These are phyloP conservation scores for Fusarium irregulare DNA, from an alignment of 2,329 filamentous ascomycete genomes.

Conservation along the genomic window DNA sequence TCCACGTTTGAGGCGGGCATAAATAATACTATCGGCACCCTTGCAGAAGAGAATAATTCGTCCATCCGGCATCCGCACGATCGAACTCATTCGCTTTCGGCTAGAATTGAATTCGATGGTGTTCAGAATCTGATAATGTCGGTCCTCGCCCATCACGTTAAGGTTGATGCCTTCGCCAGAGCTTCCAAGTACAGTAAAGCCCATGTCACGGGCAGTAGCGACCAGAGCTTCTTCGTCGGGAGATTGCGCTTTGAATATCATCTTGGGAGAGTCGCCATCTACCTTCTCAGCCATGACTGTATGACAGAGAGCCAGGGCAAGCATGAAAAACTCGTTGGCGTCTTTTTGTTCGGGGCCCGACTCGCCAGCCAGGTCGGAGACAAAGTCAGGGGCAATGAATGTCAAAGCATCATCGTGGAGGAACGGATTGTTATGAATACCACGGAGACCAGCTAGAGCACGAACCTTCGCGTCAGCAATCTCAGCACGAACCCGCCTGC, in stretches of 20 bases:
- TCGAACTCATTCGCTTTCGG: slow-evolving; percentile 97
- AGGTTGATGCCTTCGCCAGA: slow-evolving; percentile 83
- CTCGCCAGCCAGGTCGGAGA: slow-evolving; percentile 82
- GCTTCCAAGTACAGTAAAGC: slow-evolving; percentile 89
- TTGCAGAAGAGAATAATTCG: slow-evolving; percentile 95
- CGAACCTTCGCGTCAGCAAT: slow-evolving; percentile 81
- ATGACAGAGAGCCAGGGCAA: slow-evolving; percentile 94
- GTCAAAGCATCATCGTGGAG: slow-evolving; percentile 90
- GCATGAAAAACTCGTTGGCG: slow-evolving; percentile 91
- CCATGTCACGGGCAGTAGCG: slow-evolving; percentile 92
- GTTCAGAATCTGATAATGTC: slow-evolving; percentile 88
- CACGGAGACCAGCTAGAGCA: slow-evolving; percentile 78
- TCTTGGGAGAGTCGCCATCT: slow-evolving; percentile 89
- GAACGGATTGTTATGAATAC: slow-evolving; percentile 89
- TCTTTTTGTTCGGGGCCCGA: slow-evolving; percentile 80
- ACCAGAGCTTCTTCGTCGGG: slow-evolving; percentile 96
- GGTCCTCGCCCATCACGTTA: slow-evolving; percentile 88
- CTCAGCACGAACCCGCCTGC: slow-evolving; percentile 75
- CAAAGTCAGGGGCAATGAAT: slow-evolving; percentile 90
- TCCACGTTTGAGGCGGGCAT: slow-evolving; percentile 85
- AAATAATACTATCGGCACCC: slow-evolving; percentile 96
- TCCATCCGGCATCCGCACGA: slow-evolving; percentile 92
- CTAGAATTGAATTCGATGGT: slow-evolving; percentile 98
- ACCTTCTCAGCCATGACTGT: slow-evolving; percentile 92
- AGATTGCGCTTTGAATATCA: slow-evolving; percentile 96